Conservation (phyloP, 2,329 filamentous ascomycete species). For the Colletotrichum gloeosporioides region DNA sequence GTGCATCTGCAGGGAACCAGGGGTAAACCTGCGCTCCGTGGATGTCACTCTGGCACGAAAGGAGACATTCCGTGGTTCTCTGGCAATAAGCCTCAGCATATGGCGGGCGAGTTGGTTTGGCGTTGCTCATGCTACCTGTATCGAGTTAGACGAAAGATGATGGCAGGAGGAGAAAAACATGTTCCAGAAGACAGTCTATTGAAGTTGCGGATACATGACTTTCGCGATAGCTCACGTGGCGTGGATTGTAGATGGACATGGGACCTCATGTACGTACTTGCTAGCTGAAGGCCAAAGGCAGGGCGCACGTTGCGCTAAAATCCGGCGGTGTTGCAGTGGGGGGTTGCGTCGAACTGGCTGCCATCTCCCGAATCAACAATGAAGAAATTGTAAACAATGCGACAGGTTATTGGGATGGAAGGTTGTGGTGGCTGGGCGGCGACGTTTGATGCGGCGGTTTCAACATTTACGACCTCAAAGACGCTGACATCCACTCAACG, state of each 20-base stretch:
- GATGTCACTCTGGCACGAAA: neutral
- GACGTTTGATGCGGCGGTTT: neutral
- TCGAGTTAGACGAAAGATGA: neutral
- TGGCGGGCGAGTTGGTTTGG: neutral
- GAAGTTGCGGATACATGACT: neutral
- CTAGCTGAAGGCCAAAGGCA: neutral
- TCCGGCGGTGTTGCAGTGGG: neutral
- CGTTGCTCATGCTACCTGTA: neutral
- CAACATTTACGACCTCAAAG: neutral
- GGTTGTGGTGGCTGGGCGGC: neutral
- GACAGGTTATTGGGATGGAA: neutral
- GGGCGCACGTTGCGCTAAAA: neutral
- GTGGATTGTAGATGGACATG: neutral
- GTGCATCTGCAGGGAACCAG: neutral
- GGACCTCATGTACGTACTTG: neutral
- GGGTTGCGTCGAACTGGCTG: neutral
- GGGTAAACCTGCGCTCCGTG: neutral
- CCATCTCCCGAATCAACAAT: neutral
- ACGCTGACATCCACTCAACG: neutral
- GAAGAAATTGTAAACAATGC: neutral
- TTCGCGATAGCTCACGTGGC: neutral
- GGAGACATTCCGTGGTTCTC: neutral
- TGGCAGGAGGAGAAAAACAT: neutral
- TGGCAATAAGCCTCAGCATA: neutral
- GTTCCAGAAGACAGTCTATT: neutral